These are phyloP conservation scores for Fulvia fulva DNA, from an alignment of 2,329 filamentous ascomycete species.

Conservation along the genomic window DNA sequence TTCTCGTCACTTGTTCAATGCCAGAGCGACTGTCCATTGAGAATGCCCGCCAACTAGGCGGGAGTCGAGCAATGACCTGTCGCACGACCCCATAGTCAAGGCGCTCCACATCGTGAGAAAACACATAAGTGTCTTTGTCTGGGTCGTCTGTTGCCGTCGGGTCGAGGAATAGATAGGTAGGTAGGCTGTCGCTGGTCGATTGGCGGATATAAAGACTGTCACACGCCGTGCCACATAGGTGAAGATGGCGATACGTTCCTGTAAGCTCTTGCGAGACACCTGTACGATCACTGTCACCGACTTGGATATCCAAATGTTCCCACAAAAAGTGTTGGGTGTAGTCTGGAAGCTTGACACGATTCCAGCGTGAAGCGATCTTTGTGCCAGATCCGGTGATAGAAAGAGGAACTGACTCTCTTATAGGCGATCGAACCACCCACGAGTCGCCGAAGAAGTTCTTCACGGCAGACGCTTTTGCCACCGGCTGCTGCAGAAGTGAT, in stretches of 20 bases:
- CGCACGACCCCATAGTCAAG: conserved; percentile 47
- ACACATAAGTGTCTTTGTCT: conserved; percentile 53
- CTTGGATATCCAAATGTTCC: conserved; percentile 40
- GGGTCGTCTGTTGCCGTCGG: conserved; percentile 47
- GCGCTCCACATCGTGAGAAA: conserved; percentile 48
- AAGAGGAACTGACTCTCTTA: conserved; percentile 10
- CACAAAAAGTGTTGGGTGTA: conserved; percentile 44
- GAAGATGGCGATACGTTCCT: conserved; percentile 51
- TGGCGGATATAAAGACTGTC: conserved; percentile 51
- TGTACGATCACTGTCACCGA: conserved; percentile 14
- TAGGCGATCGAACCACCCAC: conserved; percentile 44
- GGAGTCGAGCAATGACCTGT: conserved; percentile 44
- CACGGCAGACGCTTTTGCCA: conserved; percentile 22
- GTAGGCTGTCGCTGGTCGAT: conserved; percentile 14
- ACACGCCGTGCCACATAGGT: conserved; percentile 55
- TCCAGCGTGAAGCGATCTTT: conserved; percentile 35
- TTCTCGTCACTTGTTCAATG: not conserved
- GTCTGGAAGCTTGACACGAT: conserved; percentile 35
- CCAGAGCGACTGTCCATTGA: conserved; percentile 11
- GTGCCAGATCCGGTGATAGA: conserved; percentile 22
- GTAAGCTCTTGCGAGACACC: conserved; percentile 32
- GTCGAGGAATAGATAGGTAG: conserved; percentile 57
- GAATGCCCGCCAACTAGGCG: conserved; percentile 43
- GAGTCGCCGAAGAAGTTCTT: conserved; percentile 34
- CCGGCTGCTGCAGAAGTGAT: conserved; percentile 23